Evolutionary conservation across 306 rosid genomes (phyloP).

Genomic region (Quercus mongolica): DNA sequence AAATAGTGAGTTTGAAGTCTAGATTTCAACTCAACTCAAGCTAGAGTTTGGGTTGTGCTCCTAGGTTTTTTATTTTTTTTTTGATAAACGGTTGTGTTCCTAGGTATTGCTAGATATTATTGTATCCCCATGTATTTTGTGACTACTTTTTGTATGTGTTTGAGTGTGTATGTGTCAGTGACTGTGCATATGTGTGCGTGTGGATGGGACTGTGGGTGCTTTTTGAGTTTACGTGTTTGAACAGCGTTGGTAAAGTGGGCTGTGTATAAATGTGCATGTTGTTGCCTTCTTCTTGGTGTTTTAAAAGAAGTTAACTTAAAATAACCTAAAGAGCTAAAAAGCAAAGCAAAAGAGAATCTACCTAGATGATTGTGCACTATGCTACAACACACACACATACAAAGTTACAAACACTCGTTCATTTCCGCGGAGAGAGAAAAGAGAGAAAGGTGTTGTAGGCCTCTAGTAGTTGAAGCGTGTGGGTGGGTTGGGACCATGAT

Average conservation of each 20-base stretch:
- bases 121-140: no score
- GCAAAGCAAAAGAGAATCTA: background rate
- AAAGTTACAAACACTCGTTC: background rate
- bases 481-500: background rate
- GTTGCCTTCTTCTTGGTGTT: background rate
- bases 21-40: no score
- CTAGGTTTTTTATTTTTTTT: no score
- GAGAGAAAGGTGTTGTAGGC: no score
- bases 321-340: background rate
- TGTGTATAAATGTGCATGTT: background rate
- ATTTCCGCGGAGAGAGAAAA: background rate
- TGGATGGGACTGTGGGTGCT: background rate
- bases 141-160: no score
- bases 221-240: background rate
- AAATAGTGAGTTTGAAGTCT: no score
- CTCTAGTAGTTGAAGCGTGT: constrained; percentile 6
- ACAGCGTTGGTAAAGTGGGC: background rate
- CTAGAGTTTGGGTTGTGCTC: no score
- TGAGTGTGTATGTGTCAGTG: background rate
- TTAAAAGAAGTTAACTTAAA: no score
- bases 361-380: background rate
- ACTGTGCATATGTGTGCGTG: background rate
- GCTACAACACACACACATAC: background rate
- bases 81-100: no score
- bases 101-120: no score